Evolutionary conservation across 1,139 yeast genomes (phyloP).

Genomic region (Arxiozyma telluris): DNA sequence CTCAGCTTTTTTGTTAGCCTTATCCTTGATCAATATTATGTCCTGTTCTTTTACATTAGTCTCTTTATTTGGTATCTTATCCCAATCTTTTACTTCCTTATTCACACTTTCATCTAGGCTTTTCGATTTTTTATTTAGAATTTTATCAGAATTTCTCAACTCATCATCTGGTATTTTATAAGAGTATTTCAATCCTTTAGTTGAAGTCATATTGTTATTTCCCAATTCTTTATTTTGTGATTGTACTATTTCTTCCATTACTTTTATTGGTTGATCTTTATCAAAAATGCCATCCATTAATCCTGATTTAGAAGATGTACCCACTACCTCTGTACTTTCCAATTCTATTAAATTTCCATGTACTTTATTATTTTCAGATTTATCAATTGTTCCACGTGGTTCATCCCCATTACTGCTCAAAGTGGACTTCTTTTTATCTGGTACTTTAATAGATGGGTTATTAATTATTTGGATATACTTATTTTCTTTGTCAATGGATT

Average conservation of each 20-base stretch:
- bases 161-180: too few species aligned
- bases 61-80: neutral
- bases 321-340: neutral
- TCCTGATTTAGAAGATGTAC: neutral
- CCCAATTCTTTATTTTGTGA: neutral
- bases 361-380: neutral
- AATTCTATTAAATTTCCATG: neutral
- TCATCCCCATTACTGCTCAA: neutral
- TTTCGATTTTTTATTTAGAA: too few species aligned
- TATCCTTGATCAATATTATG: neutral
- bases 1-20: neutral
- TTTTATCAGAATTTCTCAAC: too few species aligned
- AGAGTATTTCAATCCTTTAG: too few species aligned
- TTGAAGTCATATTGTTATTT: too few species aligned
- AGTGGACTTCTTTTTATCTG: neutral
- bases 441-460: too few species aligned
- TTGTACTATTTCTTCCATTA: neutral
- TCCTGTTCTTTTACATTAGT: neutral
- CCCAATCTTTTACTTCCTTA: neutral
- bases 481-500: neutral
- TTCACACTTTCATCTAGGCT: too few species aligned
- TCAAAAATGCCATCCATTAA: neutral
- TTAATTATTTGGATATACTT: too few species aligned
- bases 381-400: neutral
- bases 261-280: neutral